Conservation (phyloP, 306 rosid genomes). For the Cajanus cajan region DNA sequence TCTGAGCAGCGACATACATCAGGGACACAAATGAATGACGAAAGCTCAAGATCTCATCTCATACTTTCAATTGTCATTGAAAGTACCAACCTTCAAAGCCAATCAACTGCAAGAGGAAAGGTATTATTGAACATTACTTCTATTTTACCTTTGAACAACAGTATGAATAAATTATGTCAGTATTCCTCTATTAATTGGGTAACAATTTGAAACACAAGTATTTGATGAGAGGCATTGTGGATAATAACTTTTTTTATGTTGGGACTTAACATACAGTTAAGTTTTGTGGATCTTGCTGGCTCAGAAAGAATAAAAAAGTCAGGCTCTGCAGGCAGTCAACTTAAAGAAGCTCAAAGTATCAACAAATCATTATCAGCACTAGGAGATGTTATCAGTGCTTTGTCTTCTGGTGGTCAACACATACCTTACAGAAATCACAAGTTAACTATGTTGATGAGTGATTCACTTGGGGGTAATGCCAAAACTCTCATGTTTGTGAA, state of each 20-base stretch:
- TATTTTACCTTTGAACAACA: neutral
- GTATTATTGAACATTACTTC: conserved; percentile 36
- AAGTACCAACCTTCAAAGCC: conserved; percentile 90
- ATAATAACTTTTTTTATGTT: neutral
- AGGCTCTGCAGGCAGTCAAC: conserved; percentile 82
- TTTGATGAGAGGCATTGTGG: neutral
- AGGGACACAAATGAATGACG: conserved; percentile 89
- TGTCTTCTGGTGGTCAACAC: conserved; percentile 83
- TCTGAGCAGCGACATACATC: conserved; percentile 76
- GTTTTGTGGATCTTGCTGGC: conserved; percentile 99
- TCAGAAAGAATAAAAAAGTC: conserved; percentile 94
- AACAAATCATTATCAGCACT: conserved; percentile 96
- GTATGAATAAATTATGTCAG: neutral
- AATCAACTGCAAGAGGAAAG: conserved; percentile 91
- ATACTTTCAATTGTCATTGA: conserved; percentile 81
- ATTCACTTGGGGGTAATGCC: conserved; percentile 94
- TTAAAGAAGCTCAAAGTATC: conserved; percentile 97
- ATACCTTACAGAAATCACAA: conserved; percentile 94
- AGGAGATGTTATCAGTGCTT: conserved; percentile 89
- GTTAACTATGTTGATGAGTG: conserved; percentile 97
- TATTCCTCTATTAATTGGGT: neutral
- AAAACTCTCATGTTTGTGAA: conserved; percentile 97
- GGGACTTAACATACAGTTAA: conserved; percentile 53
- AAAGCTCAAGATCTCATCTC: conserved; percentile 94
- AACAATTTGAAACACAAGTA: neutral